Percentiles rank a stretch among this genome's conserved stretches.
Conservation (phyloP, 768 basidiomycete species). For the Boletellus ananas region DNA sequence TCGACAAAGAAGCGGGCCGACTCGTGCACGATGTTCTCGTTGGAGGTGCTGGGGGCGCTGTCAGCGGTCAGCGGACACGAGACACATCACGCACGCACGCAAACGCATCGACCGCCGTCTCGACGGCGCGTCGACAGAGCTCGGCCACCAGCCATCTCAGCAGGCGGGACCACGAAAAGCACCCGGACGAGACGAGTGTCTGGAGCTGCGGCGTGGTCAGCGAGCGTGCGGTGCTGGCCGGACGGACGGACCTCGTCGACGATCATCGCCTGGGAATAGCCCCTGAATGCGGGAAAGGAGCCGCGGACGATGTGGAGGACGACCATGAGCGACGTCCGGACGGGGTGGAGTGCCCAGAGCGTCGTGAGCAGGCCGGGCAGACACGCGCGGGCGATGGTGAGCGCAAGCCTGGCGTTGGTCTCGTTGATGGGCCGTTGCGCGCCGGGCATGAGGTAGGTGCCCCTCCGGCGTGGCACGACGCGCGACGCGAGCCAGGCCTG, state of each 20-base stretch:
- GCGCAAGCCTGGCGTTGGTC: conserved; percentile 55
- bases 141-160: conserved; percentile 58
- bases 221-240: conserved; percentile 8
- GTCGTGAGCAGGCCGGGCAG: conserved; percentile 50
- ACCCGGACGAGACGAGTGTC: conserved; percentile 60
- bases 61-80: conserved; percentile 4
- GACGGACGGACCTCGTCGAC: conserved; percentile 67
- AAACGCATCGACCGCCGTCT: conserved; percentile 64
- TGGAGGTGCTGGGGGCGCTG: conserved; percentile 47
- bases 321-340: conserved; percentile 69
- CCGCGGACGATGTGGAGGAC: conserved; percentile 67
- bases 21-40: conserved; percentile 69
- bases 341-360: conserved; percentile 57
- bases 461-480: conserved; percentile 43
- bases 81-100: conserved; percentile 51
- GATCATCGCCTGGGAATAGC: conserved; percentile 83
- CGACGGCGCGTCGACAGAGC: conserved; percentile 56
- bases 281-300: conserved; percentile 75
- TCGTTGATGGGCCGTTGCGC: conserved; percentile 61
- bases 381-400: conserved; percentile 49
- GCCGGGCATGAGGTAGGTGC: conserved; percentile 55
- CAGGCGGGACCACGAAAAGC: conserved; percentile 67
- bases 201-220: conserved; percentile 50
- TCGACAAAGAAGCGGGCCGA: conserved; percentile 74
- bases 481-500: conserved; percentile 62